phyloP scores from a whole-genome alignment of 23 red algal genomes.

The Pyropia haitanensis region DNA sequence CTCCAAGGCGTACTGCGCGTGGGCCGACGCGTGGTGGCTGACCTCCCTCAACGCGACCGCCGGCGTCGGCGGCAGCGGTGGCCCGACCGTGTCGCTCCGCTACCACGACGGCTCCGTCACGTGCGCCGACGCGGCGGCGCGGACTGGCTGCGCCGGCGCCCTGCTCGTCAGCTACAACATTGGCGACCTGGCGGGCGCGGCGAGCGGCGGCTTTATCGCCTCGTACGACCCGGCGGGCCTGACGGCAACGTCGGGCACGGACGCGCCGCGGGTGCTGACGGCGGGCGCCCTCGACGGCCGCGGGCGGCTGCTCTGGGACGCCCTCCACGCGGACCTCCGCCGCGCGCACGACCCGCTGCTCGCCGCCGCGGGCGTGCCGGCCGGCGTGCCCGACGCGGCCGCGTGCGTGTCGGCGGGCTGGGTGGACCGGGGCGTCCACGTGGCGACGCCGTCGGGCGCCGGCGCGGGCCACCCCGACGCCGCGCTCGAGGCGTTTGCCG shows the following conservation, averaged over 20 bases:
- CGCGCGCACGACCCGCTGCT: constrained; percentile 12
- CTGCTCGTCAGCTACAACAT: constrained; percentile 23
- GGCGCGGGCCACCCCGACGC: neutral
- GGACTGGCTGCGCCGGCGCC: constrained; percentile 8
- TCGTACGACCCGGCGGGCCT: constrained; percentile 4
- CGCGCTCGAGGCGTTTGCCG: too few relatives aligned
- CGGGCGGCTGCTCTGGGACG: constrained; percentile 14
- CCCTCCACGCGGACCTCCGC: constrained; percentile 5
- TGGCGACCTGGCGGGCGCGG: constrained; percentile 10
- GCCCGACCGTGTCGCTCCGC: constrained; percentile 4
- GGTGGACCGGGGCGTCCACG: constrained; percentile 13
- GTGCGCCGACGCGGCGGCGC: constrained; percentile 3
- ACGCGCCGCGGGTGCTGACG: constrained; percentile 1
- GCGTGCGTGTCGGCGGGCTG: constrained; percentile 23
- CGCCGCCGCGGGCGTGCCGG: neutral
- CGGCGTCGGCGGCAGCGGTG: neutral
- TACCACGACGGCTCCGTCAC: constrained; percentile 49
- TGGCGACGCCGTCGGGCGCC: too few relatives aligned
- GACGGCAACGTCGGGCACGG: constrained; percentile 14
- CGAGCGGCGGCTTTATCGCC: constrained; percentile 2
- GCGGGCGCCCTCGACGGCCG: constrained; percentile 8
- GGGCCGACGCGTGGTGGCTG: constrained; percentile 54
- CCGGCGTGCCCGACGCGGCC: too few relatives aligned
- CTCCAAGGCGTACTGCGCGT: constrained; percentile 41
- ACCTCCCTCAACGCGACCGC: constrained; percentile 15